Evolutionary conservation across 2,329 filamentous ascomycete species (phyloP).

Genomic region (Colletotrichum somersetense): DNA sequence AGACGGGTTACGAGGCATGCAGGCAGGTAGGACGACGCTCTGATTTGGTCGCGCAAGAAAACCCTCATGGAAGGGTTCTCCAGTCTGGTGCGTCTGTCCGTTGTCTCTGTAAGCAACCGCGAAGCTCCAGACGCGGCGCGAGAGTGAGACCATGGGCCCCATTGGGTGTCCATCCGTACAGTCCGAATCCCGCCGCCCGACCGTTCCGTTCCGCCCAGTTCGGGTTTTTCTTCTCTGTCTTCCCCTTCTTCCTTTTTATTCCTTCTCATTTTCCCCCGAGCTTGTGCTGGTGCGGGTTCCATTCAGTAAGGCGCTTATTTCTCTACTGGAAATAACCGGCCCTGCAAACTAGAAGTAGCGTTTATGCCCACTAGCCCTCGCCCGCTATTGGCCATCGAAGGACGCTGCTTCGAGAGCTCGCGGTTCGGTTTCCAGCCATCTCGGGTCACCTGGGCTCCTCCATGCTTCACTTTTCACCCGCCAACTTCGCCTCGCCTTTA

Average conservation of each 20-base stretch:
- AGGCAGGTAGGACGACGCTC: background rate
- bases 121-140: conserved; percentile 1
- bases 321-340: background rate
- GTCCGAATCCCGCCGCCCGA: conserved; percentile 23
- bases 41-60: conserved; percentile 18
- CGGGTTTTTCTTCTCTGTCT: background rate
- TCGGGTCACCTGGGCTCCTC: background rate
- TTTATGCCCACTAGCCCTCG: conserved; percentile 12
- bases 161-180: conserved; percentile 21
- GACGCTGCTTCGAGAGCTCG: conserved; percentile 2
- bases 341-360: conserved; percentile 7
- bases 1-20: conserved; percentile 4
- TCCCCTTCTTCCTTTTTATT: background rate
- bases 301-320: conserved; percentile 10
- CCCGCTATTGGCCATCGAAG: conserved; percentile 8
- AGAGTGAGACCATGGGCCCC: background rate
- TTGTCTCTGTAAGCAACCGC: conserved; percentile 4
- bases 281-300: conserved; percentile 4
- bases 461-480: background rate
- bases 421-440: conserved; percentile 12
- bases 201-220: conserved; percentile 22
- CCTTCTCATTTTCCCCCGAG: background rate
- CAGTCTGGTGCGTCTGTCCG: background rate
- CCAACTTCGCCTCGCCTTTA: background rate
- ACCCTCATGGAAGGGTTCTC: conserved; percentile 19